A percentile compares a stretch with the other conserved stretches of the same genome.
Conservation (phyloP, 129 eudicot species). For the Flaveria trinervia region DNA sequence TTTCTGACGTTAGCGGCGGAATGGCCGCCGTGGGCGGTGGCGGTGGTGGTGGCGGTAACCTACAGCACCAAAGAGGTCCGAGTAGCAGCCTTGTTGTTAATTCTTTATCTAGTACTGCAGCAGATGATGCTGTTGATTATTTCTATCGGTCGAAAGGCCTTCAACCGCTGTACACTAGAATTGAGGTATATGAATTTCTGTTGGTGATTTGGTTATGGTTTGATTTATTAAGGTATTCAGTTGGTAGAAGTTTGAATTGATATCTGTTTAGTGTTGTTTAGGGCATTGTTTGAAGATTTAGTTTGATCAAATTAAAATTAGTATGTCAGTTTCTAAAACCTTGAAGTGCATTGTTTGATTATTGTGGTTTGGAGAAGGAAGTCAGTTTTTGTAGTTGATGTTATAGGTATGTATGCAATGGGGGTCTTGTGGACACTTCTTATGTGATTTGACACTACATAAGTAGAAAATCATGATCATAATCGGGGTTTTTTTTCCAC, state of each 20-base stretch:
- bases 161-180: constrained; percentile 50
- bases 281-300: constrained; percentile 21
- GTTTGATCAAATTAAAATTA: neutral
- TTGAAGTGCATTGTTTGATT: neutral
- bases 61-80: constrained; percentile 28
- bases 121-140: constrained; percentile 62
- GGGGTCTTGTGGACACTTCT: neutral
- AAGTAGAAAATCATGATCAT: neutral
- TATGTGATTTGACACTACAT: neutral
- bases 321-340: neutral
- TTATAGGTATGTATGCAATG: neutral
- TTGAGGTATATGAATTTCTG: constrained; percentile 44
- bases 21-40: constrained; percentile 51
- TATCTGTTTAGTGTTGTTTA: neutral
- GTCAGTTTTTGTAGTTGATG: neutral
- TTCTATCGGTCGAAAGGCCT: constrained; percentile 59
- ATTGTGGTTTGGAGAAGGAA: neutral
- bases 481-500: neutral
- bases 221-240: neutral
- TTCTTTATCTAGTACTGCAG: constrained; percentile 26
- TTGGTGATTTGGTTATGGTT: neutral
- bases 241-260: neutral
- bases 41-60: constrained; percentile 27
- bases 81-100: constrained; percentile 26
- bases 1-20: constrained; percentile 69